Evolutionary conservation across 2,329 filamentous ascomycete genomes (phyloP), one percentile per base, ranked within the genome.

Genomic region (Alternaria brassicae): DNA sequence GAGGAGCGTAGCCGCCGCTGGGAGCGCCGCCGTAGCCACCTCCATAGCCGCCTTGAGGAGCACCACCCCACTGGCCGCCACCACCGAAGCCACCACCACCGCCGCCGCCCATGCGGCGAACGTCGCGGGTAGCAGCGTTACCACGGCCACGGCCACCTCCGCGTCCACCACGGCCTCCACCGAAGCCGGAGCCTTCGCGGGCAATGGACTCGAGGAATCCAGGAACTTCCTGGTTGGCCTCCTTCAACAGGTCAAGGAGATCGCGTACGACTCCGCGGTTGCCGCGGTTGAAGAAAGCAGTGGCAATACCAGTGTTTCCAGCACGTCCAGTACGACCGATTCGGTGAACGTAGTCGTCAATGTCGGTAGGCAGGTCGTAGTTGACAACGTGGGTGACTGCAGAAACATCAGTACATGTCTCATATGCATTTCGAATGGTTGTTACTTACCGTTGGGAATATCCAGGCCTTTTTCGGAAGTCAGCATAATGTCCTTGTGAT

Each of bases 241-340:
- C 95, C 86, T 98, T 98, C 69, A 99, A 87, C 27, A 99, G 88
- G n/a, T 99, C 95, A 72, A 99, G 87, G 62, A 99, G 88, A 73
- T 98, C 95, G 69, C 95, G 91, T 66, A 98, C 95, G 70, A 99
- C 92, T 82, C 95, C 95, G 74, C 95, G 92, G 86, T 99, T 99
- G 76, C 94, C 94, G 77, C 95, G 94, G 88, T 99, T 99, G 90
- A 99, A 98, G 87, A 99, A 99, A 57, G 95, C 95, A 71, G 95
- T 99, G 6, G 95, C 92, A 70, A 97, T 89, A 90, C 95, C 95
- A 73, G 94, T 98, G 86, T 99, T 99, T 80, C 95, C 95, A 68
- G 95, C 95, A 92, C 95, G 95, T 78, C 95, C 95, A 67, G 95
- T 99, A 94, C 95, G 95, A 89, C 95, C 95, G 75, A 99, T 99